These are phyloP conservation scores for Nepenthes mirabilis DNA, from an alignment of 148 eudicot species.

Conservation along the genomic window DNA sequence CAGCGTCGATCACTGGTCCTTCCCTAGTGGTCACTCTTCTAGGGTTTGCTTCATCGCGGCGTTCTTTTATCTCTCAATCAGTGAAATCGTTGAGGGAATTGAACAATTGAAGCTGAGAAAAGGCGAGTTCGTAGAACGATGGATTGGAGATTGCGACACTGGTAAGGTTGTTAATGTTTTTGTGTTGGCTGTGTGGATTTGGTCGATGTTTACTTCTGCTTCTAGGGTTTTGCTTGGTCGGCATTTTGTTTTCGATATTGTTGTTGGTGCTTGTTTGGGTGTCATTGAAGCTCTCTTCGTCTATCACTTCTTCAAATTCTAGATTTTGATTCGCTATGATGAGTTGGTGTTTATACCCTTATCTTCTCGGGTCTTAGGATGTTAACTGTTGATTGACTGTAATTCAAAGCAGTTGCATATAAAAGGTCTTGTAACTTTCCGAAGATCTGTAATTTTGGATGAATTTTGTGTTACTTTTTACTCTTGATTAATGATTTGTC, in stretches of 20 bases:
- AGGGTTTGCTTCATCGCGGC: conserved; percentile 53
- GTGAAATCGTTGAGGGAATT: conserved; percentile 14
- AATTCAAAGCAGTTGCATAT: too few species aligned
- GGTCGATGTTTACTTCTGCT: conserved; percentile 46
- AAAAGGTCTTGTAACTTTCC: too few species aligned
- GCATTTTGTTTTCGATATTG: conserved; percentile 64
- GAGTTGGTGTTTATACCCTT: too few species aligned
- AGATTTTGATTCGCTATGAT: not conserved
- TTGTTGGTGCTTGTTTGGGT: conserved; percentile 63
- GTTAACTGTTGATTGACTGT: too few species aligned
- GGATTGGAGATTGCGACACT: conserved; percentile 15
- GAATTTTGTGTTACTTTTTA: too few species aligned
- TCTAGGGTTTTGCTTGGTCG: conserved; percentile 78
- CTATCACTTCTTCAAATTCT: conserved; percentile 23
- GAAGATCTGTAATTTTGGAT: too few species aligned
- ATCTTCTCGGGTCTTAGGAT: too few species aligned
- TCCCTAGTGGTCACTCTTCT: conserved; percentile 76
- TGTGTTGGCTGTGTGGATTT: conserved; percentile 16
- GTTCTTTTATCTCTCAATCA: conserved; percentile 22
- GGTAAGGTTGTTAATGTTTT: conserved; percentile 17
- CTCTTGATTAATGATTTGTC: too few species aligned
- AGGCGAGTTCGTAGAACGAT: conserved; percentile 18
- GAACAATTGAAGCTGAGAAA: conserved; percentile 17
- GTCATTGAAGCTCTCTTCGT: conserved; percentile 42
- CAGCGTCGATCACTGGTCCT: conserved; percentile 76